Conservation (phyloP, 805 yeast species). For the Schwanniomyces vanrijiae region DNA sequence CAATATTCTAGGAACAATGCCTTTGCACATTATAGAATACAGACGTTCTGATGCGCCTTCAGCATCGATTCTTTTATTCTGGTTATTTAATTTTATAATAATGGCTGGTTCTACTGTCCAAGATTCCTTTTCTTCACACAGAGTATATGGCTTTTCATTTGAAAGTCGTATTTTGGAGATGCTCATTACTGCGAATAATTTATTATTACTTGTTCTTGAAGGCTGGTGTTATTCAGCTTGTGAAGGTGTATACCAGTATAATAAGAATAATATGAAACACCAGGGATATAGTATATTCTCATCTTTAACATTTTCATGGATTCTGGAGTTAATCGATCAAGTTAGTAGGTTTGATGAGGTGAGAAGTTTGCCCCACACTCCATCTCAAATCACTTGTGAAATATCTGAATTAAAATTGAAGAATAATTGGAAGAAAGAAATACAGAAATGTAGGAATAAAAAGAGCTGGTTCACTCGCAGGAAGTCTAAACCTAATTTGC, state of each 20-base stretch:
- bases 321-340: neutral
- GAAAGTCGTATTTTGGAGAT: neutral
- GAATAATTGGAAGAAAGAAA: neutral
- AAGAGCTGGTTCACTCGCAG: neutral
- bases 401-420: neutral
- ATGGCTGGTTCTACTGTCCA: conserved; percentile 13
- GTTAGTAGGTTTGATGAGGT: neutral
- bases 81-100: conserved; percentile 22
- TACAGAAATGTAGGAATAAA: neutral
- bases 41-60: conserved; percentile 36
- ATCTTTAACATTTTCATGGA: neutral
- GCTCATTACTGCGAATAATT: neutral
- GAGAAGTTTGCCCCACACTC: neutral
- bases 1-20: conserved; percentile 16
- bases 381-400: neutral
- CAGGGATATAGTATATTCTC: neutral
- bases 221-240: neutral
- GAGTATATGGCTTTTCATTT: conserved; percentile 7
- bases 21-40: conserved; percentile 47
- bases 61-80: conserved; percentile 40
- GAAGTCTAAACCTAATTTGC: neutral
- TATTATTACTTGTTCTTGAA: neutral
- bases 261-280: neutral
- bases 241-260: neutral
- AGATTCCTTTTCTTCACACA: conserved; percentile 18